Percentiles rank a stretch among this genome's conserved stretches.
Evolutionary conservation across 306 rosid genomes (phyloP).

Genomic region (Nissolia schottii): DNA sequence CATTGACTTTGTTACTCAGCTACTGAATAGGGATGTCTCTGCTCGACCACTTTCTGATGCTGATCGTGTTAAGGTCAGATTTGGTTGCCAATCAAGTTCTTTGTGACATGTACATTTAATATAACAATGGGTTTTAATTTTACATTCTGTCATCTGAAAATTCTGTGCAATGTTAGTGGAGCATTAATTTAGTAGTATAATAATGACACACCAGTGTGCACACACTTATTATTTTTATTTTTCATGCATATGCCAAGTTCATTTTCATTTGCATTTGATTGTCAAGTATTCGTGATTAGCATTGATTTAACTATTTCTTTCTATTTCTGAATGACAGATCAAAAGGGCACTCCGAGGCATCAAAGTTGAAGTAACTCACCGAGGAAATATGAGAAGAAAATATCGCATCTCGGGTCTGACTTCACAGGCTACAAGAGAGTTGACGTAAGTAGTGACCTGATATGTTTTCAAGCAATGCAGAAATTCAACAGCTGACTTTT

Average conservation of each 20-base stretch:
- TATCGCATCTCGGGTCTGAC: conserved; percentile 93
- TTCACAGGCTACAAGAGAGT: conserved; percentile 85
- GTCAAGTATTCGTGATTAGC: too few species aligned
- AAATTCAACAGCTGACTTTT: not conserved
- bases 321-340: conserved; percentile 43
- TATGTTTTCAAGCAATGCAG: not conserved
- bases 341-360: conserved; percentile 95
- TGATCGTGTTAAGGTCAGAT: conserved; percentile 82
- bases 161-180: not conserved
- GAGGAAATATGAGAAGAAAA: conserved; percentile 92
- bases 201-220: not conserved
- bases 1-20: conserved; percentile 77
- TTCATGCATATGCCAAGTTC: not conserved
- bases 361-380: conserved; percentile 93
- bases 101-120: too few species aligned
- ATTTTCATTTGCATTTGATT: not conserved
- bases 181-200: not conserved
- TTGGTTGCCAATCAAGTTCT: too few species aligned
- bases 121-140: too few species aligned
- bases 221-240: not conserved
- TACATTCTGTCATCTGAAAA: not conserved
- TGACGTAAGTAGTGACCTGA: conserved; percentile 52
- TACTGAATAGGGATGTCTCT: conserved; percentile 75
- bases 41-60: conserved; percentile 81
- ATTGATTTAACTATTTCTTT: not conserved